These are phyloP conservation scores for Aureobasidium lini DNA, from an alignment of 2,329 filamentous ascomycete species.

Conservation along the genomic window DNA sequence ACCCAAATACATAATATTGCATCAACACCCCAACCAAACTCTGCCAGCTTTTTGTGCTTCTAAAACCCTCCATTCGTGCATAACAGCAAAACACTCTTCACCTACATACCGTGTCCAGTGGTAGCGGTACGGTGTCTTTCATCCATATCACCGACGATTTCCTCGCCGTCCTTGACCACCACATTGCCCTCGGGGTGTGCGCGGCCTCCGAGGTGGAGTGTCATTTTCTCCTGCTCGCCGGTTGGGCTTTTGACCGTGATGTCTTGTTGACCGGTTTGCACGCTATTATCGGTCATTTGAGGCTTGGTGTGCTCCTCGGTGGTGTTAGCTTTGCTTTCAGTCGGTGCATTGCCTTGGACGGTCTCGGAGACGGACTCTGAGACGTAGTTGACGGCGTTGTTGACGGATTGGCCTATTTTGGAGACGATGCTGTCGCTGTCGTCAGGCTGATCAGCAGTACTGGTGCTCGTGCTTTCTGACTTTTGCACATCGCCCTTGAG, in stretches of 20 bases:
- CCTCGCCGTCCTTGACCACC: slow-evolving; percentile 24
- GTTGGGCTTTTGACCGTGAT: slow-evolving; percentile 20
- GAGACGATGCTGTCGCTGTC: neutral
- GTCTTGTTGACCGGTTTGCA: slow-evolving; percentile 23
- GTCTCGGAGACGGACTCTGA: neutral
- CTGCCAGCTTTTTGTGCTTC: slow-evolving; percentile 11
- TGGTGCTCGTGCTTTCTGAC: neutral
- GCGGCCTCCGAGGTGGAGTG: slow-evolving; percentile 24
- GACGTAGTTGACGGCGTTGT: slow-evolving; percentile 7
- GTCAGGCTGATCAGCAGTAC: neutral
- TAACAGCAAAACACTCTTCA: neutral
- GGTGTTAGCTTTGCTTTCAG: neutral
- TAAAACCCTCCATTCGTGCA: neutral
- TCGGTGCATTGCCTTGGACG: neutral
- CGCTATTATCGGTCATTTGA: slow-evolving; percentile 16
- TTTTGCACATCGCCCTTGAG: neutral
- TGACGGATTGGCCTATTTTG: slow-evolving; percentile 6
- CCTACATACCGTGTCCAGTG: slow-evolving; percentile 11
- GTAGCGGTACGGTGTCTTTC: neutral
- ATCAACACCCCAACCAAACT: no score
- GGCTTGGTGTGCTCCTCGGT: slow-evolving; percentile 14
- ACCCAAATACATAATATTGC: no score
- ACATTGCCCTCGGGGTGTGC: slow-evolving; percentile 27
- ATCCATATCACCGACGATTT: slow-evolving; percentile 13
- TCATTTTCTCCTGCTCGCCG: slow-evolving; percentile 23